phyloP scores from a whole-genome alignment of 306 rosid genomes.

The Pyrus bretschneideri region DNA sequence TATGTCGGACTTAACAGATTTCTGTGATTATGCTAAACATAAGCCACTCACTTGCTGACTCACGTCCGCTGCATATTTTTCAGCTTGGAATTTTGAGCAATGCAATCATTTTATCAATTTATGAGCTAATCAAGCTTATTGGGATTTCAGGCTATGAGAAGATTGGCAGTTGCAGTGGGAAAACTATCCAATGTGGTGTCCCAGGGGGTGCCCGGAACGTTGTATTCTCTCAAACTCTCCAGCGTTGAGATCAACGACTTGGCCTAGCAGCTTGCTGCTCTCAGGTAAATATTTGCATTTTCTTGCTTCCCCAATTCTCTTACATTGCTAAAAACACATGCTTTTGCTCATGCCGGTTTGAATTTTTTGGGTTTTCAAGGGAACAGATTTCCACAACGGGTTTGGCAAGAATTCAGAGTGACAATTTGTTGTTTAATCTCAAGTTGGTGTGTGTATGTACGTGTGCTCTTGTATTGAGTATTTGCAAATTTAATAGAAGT shows the following conservation, averaged over 20 bases:
- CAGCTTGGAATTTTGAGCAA: neutral
- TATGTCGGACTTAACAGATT: neutral
- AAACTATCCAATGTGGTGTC: slow-evolving; percentile 40
- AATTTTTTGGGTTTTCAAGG: slow-evolving; percentile 18
- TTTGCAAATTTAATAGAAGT: neutral
- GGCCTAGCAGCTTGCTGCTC: slow-evolving; percentile 33
- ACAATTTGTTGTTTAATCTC: neutral
- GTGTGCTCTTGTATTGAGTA: neutral
- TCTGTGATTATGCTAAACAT: slow-evolving; percentile 15
- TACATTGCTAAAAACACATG: neutral
- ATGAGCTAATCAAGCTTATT: neutral
- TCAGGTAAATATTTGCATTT: slow-evolving; percentile 19
- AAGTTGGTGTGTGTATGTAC: neutral
- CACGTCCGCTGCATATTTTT: neutral
- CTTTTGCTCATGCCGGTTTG: neutral
- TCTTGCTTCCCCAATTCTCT: neutral
- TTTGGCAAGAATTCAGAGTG: slow-evolving; percentile 1
- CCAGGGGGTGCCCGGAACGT: slow-evolving; percentile 43
- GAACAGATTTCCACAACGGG: slow-evolving; percentile 17
- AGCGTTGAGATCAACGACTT: slow-evolving; percentile 44
- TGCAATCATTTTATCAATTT: neutral
- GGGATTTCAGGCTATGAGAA: slow-evolving; percentile 40
- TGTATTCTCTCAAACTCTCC: slow-evolving; percentile 52
- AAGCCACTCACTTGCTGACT: neutral
- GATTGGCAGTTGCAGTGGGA: slow-evolving; percentile 33